Evolutionary conservation across 2,329 filamentous ascomycete species (phyloP), one percentile per base, ranked within the genome.

Genomic region (Waltergamsia citrina): DNA sequence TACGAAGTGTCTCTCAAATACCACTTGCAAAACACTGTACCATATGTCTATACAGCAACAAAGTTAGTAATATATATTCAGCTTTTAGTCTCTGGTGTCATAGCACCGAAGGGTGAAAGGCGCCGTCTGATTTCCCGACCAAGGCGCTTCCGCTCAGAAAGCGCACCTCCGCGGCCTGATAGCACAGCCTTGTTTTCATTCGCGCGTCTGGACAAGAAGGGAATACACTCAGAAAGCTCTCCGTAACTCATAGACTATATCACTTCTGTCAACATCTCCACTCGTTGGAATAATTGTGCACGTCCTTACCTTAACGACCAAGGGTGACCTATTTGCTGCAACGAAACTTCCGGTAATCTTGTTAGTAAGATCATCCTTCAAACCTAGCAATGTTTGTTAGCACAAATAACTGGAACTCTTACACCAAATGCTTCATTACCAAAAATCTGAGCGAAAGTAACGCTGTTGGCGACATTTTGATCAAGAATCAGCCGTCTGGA

Each of bases 311-410:
- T 43, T 45, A 6, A 45, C 38, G 5, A 43, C 43, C 7, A 42
- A 25, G 1, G 40, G 38, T 10, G 42, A 35, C 7, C 37, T 36
- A 4, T 36, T 26, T 4, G 43, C 37, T 1, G 35, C 30, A 7
- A 22, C 24, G n/a, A 43, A 9, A 4, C 38, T 39, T 14, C 38
- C 43, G 7, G 36, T 37, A 8, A 42, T 41, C 15, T 10, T 35
- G 31, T 43, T 44, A 7, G 37, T 41, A 10, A 44, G 32, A 10
- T 43, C 42, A 24, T 43, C 41, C 14, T 41, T 44, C 36, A 43
- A 41, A 16, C 37, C 37, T 39, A 15, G 1, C 16, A 18, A 22
- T 7, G 7, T 8, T n/a, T 5, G 4, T 16, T 9, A 19, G 18
- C 7, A 6, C 14, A 6, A 14, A 12, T 14, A 8, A 17, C 12